Base-by-base conservation (phyloP, 495 filamentous ascomycete genomes). In the Xylaria bambusicola region DNA sequence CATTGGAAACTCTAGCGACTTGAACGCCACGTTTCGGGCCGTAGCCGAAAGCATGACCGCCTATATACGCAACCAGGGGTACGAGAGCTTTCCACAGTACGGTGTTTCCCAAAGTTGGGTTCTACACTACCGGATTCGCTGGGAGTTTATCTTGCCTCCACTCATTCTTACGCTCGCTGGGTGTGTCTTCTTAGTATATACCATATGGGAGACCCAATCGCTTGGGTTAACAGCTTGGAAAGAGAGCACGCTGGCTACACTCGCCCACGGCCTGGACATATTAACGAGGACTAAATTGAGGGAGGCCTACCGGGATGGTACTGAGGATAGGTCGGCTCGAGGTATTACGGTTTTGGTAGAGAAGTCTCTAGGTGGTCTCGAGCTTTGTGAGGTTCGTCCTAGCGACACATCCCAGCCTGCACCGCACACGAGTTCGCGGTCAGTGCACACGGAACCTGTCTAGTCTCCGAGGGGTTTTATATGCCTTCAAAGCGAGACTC, bases 171-270 rank as follows among this genome's bases (percentile, higher is more conserved):
- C 27, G 15, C 15, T 49, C 4, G 46, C 17, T 9, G 46, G 46
- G 27, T 49, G 46, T n/a, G 6, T 29, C 6, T 49, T 49, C 17
- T n/a, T 52, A 15, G 66, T 71, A 29, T 31, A 44, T 15, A 42
- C 36, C 35, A 45, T 42, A 20, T n/a, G 17, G 35, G 33, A 56
- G 8, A 56, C 52, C 20, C 52, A 45, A 6, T 45, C 38, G 15
- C 35, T 44, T 15, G 33, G 52, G 15, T 12, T 56, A 7, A 26
- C 33, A 3, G 52, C 42, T 20, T 56, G 52, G 52, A 56, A 56
- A n/a, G 38, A 56, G 38, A 26, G 52, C 12, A 45, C 52, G 4
- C 13, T 41, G 15, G 33, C 52, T 13, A 56, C 52, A 12, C 40
- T 56, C n/a, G 52, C 52, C 13, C 42, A 27, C 24, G 52, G 52